Evolutionary conservation across 345 rosid species (phyloP).

Genomic region (Eutrema japonicum): DNA sequence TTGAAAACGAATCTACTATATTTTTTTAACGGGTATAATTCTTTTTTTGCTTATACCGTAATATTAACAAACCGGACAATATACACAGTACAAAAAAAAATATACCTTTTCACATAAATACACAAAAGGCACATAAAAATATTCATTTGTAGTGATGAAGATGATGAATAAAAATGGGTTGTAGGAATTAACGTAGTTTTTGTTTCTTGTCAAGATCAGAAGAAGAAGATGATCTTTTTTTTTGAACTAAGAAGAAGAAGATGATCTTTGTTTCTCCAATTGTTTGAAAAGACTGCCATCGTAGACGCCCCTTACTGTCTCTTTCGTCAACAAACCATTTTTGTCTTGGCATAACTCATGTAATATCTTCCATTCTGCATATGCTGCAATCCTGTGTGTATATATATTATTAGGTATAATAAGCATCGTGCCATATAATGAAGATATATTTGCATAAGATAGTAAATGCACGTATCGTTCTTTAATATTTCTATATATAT

Average conservation of each 20-base stretch:
- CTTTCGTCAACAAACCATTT: conserved; percentile 63
- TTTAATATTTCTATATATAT: too few relatives aligned
- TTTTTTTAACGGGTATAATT: not conserved
- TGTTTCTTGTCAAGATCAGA: conserved; percentile 1
- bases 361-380: conserved; percentile 62
- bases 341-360: conserved; percentile 59
- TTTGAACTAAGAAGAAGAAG: conserved; percentile 28
- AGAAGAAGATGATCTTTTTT: too few relatives aligned
- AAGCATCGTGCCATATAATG: not conserved
- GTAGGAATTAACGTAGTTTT: conserved; percentile 1
- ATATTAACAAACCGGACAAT: not conserved
- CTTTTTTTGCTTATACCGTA: not conserved
- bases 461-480: not conserved
- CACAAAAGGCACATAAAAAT: not conserved
- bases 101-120: not conserved
- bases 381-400: conserved; percentile 59
- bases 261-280: conserved; percentile 56
- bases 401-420: not conserved
- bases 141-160: not conserved
- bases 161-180: not conserved
- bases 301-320: conserved; percentile 55
- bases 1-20: too few relatives aligned
- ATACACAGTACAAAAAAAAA: not conserved
- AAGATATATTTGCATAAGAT: not conserved
- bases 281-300: conserved; percentile 70